These are phyloP conservation scores for Myxozyma sirexii DNA, from an alignment of 805 yeast genomes.

Conservation along the genomic window DNA sequence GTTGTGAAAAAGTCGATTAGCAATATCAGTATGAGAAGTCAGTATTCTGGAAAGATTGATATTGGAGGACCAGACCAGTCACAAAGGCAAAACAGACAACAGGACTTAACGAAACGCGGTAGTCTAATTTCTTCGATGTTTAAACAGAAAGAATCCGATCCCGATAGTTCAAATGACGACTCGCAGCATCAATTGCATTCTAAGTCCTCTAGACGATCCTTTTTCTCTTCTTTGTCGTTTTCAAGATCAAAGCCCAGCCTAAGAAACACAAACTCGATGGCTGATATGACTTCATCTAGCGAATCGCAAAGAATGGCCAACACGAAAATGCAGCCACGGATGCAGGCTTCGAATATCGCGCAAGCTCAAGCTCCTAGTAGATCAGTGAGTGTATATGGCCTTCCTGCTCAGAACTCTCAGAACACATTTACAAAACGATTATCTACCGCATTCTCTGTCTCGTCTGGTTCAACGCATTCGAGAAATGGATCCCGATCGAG, in stretches of 20 bases:
- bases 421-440: neutral
- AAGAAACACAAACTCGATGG: neutral
- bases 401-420: neutral
- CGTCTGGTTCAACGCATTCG: neutral
- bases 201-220: slow-evolving; percentile 7
- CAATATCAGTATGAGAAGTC: slow-evolving; percentile 29
- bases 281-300: neutral
- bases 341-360: neutral
- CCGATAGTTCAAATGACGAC: neutral
- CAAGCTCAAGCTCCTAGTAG: neutral
- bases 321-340: neutral
- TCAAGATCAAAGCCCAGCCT: slow-evolving; percentile 8
- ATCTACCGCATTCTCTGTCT: neutral
- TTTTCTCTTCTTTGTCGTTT: slow-evolving; percentile 17
- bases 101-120: neutral
- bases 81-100: neutral
- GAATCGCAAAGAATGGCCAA: neutral
- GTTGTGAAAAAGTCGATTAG: slow-evolving; percentile 29
- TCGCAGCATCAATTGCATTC: neutral
- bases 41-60: slow-evolving; percentile 17
- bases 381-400: neutral
- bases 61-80: slow-evolving; percentile 6
- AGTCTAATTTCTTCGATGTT: neutral
- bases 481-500: slow-evolving; percentile 3
- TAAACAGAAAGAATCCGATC: neutral